Conservation (phyloP, 1,139 yeast genomes). For the Candida tetrigidarum region DNA sequence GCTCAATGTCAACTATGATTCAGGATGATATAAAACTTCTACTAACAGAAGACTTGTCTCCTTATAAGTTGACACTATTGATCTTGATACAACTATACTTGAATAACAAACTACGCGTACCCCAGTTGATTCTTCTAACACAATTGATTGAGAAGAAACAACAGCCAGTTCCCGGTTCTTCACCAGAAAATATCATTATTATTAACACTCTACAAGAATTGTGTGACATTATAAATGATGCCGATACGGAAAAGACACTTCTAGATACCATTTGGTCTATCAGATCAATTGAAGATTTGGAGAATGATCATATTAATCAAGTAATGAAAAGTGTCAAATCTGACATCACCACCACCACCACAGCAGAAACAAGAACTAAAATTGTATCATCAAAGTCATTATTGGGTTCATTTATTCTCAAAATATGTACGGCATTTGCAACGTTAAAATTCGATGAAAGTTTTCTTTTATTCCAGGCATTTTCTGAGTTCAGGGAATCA, state of each 20-base stretch:
- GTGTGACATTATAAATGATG: conserved; percentile 8
- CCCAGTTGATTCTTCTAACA: conserved; percentile 9
- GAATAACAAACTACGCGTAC: conserved; percentile 6
- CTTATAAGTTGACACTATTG: conserved; percentile 7
- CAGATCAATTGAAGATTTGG: conserved; percentile 40
- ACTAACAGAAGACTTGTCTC: conserved; percentile 8
- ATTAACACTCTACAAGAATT: conserved; percentile 9
- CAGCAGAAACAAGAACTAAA: too few species aligned
- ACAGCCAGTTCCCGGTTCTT: background rate
- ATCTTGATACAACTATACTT: conserved; percentile 5
- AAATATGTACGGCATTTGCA: conserved; percentile 52
- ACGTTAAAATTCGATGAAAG: conserved; percentile 63
- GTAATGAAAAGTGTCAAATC: conserved; percentile 7
- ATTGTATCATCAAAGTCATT: conserved; percentile 37
- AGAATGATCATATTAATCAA: conserved; percentile 18
- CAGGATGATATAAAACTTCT: conserved; percentile 5
- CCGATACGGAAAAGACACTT: conserved; percentile 10
- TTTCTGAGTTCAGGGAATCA: conserved; percentile 52
- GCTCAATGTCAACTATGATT: background rate
- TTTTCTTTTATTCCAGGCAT: conserved; percentile 55
- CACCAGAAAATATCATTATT: conserved; percentile 3
- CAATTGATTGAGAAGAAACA: conserved; percentile 14
- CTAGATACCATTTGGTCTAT: conserved; percentile 33
- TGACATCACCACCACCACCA: background rate
- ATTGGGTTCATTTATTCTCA: conserved; percentile 40